Conservation (phyloP, 1,284 basidiomycete species). For the Austroboletus novae-zelandiae region DNA sequence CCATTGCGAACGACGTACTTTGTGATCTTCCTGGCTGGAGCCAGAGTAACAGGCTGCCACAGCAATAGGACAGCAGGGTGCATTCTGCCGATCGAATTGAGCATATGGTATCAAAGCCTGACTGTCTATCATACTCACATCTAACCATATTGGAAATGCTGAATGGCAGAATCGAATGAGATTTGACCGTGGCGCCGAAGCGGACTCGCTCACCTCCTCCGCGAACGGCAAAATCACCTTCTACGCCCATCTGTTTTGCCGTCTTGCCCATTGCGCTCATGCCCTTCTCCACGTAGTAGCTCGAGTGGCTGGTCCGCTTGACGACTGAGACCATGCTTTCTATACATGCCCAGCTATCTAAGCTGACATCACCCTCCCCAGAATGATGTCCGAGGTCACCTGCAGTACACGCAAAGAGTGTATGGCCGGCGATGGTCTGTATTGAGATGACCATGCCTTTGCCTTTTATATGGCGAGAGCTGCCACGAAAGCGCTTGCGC, state of each 20-base stretch:
- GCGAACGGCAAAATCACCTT: slow-evolving; percentile 59
- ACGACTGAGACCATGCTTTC: slow-evolving; percentile 80
- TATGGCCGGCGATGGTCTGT: slow-evolving; percentile 74
- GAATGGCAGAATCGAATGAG: slow-evolving; percentile 10
- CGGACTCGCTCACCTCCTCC: slow-evolving; percentile 63
- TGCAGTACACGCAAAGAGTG: slow-evolving; percentile 76
- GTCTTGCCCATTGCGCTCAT: slow-evolving; percentile 79
- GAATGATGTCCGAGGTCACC: slow-evolving; percentile 66
- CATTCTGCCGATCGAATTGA: slow-evolving; percentile 50
- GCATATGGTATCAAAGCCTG: neutral
- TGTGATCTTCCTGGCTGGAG: slow-evolving; percentile 75
- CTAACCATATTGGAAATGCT: slow-evolving; percentile 84
- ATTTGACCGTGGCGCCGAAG: neutral
- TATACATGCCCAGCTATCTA: slow-evolving; percentile 74
- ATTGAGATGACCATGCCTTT: slow-evolving; percentile 77
- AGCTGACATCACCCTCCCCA: slow-evolving; percentile 69
- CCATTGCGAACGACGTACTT: slow-evolving; percentile 42
- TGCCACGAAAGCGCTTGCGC: slow-evolving; percentile 75
- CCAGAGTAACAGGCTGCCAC: slow-evolving; percentile 81
- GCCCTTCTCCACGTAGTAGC: slow-evolving; percentile 79
- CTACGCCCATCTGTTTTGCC: slow-evolving; percentile 64
- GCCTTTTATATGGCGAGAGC: slow-evolving; percentile 66
- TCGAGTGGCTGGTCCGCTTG: slow-evolving; percentile 76
- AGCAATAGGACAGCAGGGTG: slow-evolving; percentile 77
- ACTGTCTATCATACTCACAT: slow-evolving; percentile 43